Evolutionary conservation across 2,329 filamentous ascomycete genomes (phyloP), one percentile per base, ranked within the genome.

Genomic region (Cadophora sp.): DNA sequence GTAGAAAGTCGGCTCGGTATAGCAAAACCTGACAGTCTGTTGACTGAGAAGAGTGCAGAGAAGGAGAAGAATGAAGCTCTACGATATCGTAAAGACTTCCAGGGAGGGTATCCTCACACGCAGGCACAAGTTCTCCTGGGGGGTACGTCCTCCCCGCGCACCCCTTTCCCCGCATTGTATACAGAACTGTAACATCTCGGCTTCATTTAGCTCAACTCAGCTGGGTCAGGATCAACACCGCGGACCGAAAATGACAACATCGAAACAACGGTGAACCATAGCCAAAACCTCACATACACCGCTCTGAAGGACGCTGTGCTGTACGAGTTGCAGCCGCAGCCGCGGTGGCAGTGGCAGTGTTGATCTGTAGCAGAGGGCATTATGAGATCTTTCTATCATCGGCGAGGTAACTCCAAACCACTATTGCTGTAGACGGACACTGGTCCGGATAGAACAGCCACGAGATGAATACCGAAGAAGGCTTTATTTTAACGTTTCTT

Each of bases 351-450:
- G 31, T 58, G 56, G 31, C 56, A 59, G 56, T 59, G 56, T 59
- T 59, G 56, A 59, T 59, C 34, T 43, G 56, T 59, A 59, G 56
- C 56, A 59, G 26, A 43, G 43, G n/a, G 6, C 22, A 19, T 59
- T 34, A 59, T 40, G 34, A 59, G 56, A 19, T 40, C 22, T 40
- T 22, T 11, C 34, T 37, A 2, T 37, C 34, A 37, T 34, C 3
- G 14, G 4, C 55, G 4, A 19, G 40, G 40, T 43, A 43, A 43
- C 40, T 31, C 31, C 34, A 24, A 6, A 14, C n/a, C n/a, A 22
- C n/a, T n/a, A 8, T 34, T 37, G 24, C 34, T 59, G 22, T 4
- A 14, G 27, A 22, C n/a, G 43, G 43, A 22, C 43, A 22, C n/a
- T 43, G 40, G 40, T 19, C 12, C 40, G 40, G 40, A 19, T 11